Evolutionary conservation across 2,329 filamentous ascomycete species (phyloP).

Genomic region (Fusarium mexicanum): DNA sequence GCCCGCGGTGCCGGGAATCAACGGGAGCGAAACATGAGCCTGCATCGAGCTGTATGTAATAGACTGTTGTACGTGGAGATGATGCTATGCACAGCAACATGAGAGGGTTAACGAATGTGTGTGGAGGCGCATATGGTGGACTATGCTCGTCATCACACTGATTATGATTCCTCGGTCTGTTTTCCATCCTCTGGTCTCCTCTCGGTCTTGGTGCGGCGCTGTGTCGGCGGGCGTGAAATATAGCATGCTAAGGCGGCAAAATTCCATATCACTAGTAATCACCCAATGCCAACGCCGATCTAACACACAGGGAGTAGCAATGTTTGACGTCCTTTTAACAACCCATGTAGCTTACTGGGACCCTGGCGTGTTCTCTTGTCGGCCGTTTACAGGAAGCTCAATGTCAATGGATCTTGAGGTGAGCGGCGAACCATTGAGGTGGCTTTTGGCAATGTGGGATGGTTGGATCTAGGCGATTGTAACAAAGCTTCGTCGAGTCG

Average conservation of each 20-base stretch:
- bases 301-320: neutral
- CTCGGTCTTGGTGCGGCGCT: slow-evolving; percentile 36
- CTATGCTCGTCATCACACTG: slow-evolving; percentile 2
- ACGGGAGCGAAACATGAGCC: slow-evolving; percentile 28
- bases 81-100: slow-evolving; percentile 12
- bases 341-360: slow-evolving; percentile 1
- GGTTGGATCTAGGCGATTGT: slow-evolving; percentile 31
- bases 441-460: slow-evolving; percentile 19
- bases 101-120: neutral
- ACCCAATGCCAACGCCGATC: neutral
- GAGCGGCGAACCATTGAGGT: slow-evolving; percentile 22
- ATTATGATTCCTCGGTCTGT: neutral
- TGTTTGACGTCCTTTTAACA: slow-evolving; percentile 2
- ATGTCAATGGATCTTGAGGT: slow-evolving; percentile 17
- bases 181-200: slow-evolving; percentile 5
- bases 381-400: slow-evolving; percentile 5
- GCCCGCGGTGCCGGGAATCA: slow-evolving; percentile 37
- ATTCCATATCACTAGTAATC: slow-evolving; percentile 12
- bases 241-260: slow-evolving; percentile 17
- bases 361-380: slow-evolving; percentile 1
- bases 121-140: slow-evolving; percentile 9
- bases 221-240: slow-evolving; percentile 34
- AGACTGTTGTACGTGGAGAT: slow-evolving; percentile 15
- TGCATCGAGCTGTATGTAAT: slow-evolving; percentile 12
- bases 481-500: slow-evolving; percentile 1